Percentiles rank a stretch among this genome's conserved stretches.
Evolutionary conservation across 208 protist genomes (phyloP).

Genomic region (Naegleria lovaniensis): DNA sequence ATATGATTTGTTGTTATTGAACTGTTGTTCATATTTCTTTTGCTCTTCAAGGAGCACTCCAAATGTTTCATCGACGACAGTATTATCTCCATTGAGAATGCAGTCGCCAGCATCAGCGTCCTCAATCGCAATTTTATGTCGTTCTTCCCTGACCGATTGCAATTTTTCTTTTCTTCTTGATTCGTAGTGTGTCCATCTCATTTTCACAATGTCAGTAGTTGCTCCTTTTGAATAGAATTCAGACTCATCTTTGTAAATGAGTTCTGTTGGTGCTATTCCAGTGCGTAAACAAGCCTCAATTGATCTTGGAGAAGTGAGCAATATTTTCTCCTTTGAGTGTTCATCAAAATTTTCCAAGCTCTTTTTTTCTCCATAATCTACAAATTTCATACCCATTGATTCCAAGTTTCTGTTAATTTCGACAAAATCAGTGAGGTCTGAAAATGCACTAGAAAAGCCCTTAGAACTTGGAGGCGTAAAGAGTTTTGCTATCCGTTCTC

Average conservation of each 20-base stretch:
- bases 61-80: background rate
- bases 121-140: background rate
- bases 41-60: background rate
- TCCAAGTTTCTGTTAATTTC: background rate
- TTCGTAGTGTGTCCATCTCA: background rate
- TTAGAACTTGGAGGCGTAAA: background rate
- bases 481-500: background rate
- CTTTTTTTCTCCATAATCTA: background rate
- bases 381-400: background rate
- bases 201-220: background rate
- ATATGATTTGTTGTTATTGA: background rate
- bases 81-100: background rate
- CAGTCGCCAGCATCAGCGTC: background rate
- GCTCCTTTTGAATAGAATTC: background rate
- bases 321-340: background rate
- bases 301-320: background rate
- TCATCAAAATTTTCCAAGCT: background rate
- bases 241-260: background rate
- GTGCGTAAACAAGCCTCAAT: background rate
- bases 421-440: background rate
- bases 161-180: slow-evolving; percentile 6
- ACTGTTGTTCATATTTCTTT: background rate
- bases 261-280: background rate
- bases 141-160: background rate
- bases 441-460: background rate